Conservation (phyloP, 257 asterid genomes). For the Scutellaria barbata region DNA sequence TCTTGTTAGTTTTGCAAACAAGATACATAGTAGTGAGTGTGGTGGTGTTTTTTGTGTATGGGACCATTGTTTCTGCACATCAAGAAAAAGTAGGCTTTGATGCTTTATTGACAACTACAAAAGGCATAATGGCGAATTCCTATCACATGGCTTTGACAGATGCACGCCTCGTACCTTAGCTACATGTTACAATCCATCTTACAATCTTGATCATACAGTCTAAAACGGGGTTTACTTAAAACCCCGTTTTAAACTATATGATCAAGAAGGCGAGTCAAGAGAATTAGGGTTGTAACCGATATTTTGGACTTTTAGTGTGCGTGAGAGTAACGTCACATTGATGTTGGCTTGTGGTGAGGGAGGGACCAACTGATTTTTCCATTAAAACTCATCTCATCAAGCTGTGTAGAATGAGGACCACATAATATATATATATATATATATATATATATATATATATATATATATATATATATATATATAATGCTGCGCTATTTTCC, state of each 20-base stretch:
- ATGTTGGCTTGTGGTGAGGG: slow-evolving; percentile 35
- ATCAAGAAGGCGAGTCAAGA: too few species aligned
- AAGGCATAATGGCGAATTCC: slow-evolving; percentile 47
- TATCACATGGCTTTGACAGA: slow-evolving; percentile 57
- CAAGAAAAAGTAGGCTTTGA: slow-evolving; percentile 50
- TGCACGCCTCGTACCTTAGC: slow-evolving; percentile 39
- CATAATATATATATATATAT: slow-evolving; percentile 16
- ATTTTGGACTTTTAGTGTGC: slow-evolving; percentile 29
- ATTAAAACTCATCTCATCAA: slow-evolving; percentile 16
- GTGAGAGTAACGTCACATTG: slow-evolving; percentile 40
- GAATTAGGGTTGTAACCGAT: neutral
- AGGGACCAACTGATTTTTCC: slow-evolving; percentile 37
- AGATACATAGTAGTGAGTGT: neutral
- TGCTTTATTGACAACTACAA: slow-evolving; percentile 70
- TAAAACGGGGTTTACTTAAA: neutral
- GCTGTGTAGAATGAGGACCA: slow-evolving; percentile 37
- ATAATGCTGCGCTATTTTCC: neutral
- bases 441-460: too few species aligned
- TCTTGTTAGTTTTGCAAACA: slow-evolving; percentile 2
- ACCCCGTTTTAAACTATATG: too few species aligned
- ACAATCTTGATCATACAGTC: slow-evolving; percentile 13
- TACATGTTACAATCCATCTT: slow-evolving; percentile 21
- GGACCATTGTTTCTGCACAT: slow-evolving; percentile 53
- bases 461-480: too few species aligned
- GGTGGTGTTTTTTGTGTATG: too few species aligned